Base-by-base conservation (phyloP, 352 stramenopile species). In the Phytopythium delawarense region DNA sequence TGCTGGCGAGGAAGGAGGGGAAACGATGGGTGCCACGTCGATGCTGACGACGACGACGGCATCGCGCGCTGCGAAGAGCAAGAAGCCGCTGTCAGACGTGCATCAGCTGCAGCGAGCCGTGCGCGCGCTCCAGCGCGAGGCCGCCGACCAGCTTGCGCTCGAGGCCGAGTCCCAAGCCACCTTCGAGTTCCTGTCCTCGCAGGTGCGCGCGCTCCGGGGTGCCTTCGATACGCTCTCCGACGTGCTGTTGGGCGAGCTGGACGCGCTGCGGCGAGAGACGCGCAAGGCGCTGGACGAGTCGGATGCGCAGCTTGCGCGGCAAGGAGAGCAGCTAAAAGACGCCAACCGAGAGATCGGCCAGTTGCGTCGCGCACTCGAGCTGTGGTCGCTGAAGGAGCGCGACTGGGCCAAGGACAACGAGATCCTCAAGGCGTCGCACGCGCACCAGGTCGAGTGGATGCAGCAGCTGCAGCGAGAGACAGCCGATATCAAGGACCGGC, bases 381-480 rank as follows among this genome's bases (percentile, higher is more conserved):
- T 91, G 51, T 94, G 84, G 84, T 77, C 71, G 16, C 49, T 90
- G 1, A 94, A 94, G 54, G 84, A 94, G 73, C 78, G 84, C 25
- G 82, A 94, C 62, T 94, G 84, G 82, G 82, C 82, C 20, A 94
- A 94, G 63, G 84, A 94, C 58, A 92, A 92, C 40, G 84, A 94
- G 63, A 89, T 94, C 53, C 72, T 92, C 32, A 94, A 94, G 61
- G 74, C 80, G 1, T 90, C 80, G n/a, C 84, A 94, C 61, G 78
- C 67, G 42, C 84, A 92, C 66, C 90, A 94, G 57, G 59, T 92
- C 40, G 84, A 94, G 70, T 94, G 84, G 84, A 94, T 94, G 84
- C 84, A 94, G 57, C 78, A 91, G 67, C 64, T 94, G 57, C 84
- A 94, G 57, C 81, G 84, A 8, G 84, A 94, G 45, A 78, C 88